These are phyloP conservation scores for Metschnikowia borealis DNA, from an alignment of 805 yeast species.

Conservation along the genomic window DNA sequence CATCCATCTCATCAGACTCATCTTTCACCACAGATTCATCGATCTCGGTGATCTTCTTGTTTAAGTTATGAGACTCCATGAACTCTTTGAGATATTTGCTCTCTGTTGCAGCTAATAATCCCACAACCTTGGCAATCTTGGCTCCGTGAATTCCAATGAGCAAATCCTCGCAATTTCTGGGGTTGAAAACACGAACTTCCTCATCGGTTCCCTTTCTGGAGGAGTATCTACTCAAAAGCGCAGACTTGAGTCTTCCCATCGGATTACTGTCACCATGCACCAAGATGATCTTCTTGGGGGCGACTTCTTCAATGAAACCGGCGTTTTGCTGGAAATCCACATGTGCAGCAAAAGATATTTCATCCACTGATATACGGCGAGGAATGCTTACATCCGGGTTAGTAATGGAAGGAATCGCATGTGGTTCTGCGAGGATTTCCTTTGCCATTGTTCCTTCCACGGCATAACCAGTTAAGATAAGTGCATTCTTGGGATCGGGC, in stretches of 20 bases:
- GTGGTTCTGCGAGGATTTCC: conserved; percentile 80
- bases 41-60: conserved; percentile 22
- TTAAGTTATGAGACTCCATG: conserved; percentile 52
- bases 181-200: conserved; percentile 88
- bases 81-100: conserved; percentile 40
- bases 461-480: conserved; percentile 92
- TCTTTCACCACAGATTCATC: conserved; percentile 5
- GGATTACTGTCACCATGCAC: conserved; percentile 98
- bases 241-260: conserved; percentile 97
- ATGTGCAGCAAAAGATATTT: conserved; percentile 98
- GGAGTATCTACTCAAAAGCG: conserved; percentile 81
- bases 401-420: conserved; percentile 77
- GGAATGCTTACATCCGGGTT: conserved; percentile 84
- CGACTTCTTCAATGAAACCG: conserved; percentile 82
- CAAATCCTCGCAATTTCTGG: conserved; percentile 82
- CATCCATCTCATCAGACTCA: conserved; percentile 25
- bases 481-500: conserved; percentile 88
- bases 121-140: conserved; percentile 73
- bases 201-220: conserved; percentile 78
- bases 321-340: conserved; percentile 94
- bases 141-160: conserved; percentile 75
- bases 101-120: conserved; percentile 47
- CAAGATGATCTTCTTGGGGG: conserved; percentile 78
- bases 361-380: conserved; percentile 82
- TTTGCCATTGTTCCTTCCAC: conserved; percentile 99